Conservation (phyloP, 2,329 filamentous ascomycete genomes). For the Penicillium oxalicum region DNA sequence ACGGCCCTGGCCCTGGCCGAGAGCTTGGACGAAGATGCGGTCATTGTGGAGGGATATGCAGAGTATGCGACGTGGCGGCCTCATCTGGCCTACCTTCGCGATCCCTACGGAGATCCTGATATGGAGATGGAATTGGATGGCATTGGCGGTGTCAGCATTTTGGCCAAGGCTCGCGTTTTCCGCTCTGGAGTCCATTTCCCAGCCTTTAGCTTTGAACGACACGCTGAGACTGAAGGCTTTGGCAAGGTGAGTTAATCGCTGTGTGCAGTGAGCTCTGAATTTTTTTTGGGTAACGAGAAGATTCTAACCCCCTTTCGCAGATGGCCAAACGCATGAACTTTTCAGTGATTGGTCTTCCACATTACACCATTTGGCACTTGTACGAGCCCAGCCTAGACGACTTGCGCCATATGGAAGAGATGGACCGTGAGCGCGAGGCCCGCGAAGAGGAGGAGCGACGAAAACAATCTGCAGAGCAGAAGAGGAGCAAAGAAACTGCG, state of each 20-base stretch:
- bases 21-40: constrained; percentile 92
- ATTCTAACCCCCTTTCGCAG: constrained; percentile 41
- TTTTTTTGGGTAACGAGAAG: too few relatives aligned
- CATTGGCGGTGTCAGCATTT: constrained; percentile 92
- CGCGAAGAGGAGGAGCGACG: constrained; percentile 75
- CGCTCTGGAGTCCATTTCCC: constrained; percentile 93
- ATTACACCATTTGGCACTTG: constrained; percentile 99
- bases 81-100: constrained; percentile 90
- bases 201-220: constrained; percentile 96
- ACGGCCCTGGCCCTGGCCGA: constrained; percentile 90
- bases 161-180: constrained; percentile 94
- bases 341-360: constrained; percentile 88
- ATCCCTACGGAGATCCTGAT: constrained; percentile 94
- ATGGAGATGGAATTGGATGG: constrained; percentile 99
- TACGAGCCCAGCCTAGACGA: constrained; percentile 99
- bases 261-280: too few relatives aligned
- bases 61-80: constrained; percentile 98
- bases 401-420: constrained; percentile 96
- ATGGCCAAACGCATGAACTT: constrained; percentile 97
- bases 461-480: constrained; percentile 63
- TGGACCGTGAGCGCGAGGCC: constrained; percentile 79
- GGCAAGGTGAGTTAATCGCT: constrained; percentile 67
- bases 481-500: constrained; percentile 52
- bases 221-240: constrained; percentile 96
- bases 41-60: constrained; percentile 97